Evolutionary conservation across 768 basidiomycete species (phyloP).

Genomic region (Calvatia gigantea): DNA sequence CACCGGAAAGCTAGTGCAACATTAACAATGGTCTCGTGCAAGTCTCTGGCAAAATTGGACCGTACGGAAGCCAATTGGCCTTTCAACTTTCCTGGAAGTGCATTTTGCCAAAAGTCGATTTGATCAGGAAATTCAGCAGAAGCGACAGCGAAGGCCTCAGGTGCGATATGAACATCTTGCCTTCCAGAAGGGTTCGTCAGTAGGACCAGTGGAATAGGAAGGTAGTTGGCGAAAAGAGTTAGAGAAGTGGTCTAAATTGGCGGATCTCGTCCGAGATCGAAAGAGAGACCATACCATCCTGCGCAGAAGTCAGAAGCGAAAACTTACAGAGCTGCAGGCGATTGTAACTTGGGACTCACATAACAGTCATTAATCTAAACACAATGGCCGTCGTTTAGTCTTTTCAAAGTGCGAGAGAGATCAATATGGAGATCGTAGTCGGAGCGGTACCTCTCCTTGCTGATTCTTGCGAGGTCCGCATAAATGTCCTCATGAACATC

Average conservation of each 20-base stretch:
- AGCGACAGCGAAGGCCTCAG: constrained; percentile 51
- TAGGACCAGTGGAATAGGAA: constrained; percentile 48
- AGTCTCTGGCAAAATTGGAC: background rate
- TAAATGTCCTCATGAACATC: constrained; percentile 60
- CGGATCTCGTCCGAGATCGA: background rate
- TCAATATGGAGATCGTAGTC: constrained; percentile 59
- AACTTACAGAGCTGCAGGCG: background rate
- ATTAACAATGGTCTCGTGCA: background rate
- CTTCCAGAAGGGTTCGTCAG: constrained; percentile 40
- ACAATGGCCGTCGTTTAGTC: constrained; percentile 59
- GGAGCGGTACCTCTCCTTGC: constrained; percentile 37
- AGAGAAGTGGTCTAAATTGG: background rate
- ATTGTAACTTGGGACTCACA: constrained; percentile 15
- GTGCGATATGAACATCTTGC: constrained; percentile 52
- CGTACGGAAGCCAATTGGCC: constrained; percentile 45
- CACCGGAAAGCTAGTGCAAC: constrained; percentile 38
- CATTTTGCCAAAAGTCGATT: constrained; percentile 53
- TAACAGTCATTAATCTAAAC: constrained; percentile 54
- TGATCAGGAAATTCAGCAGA: constrained; percentile 51
- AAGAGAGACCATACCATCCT: constrained; percentile 35
- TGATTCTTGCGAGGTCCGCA: constrained; percentile 48
- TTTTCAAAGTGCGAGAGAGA: constrained; percentile 49
- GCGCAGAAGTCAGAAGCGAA: no score
- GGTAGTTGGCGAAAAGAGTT: constrained; percentile 44
- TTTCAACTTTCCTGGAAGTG: constrained; percentile 42